phyloP scores from a whole-genome alignment of 169 alveolate species.

The Perkinsus olseni region DNA sequence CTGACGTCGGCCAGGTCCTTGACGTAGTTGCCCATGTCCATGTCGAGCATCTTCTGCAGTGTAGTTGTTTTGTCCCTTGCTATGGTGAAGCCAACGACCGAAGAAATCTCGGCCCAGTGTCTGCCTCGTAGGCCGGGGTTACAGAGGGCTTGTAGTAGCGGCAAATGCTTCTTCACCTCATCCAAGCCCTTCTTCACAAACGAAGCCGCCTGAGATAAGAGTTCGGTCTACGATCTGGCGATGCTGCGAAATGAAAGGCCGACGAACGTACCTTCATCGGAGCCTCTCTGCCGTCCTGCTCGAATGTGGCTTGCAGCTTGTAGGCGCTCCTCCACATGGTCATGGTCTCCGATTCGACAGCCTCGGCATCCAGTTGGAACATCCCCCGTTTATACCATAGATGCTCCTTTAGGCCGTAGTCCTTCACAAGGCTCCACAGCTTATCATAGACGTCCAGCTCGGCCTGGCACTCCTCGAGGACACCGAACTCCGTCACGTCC shows the following conservation, averaged over 20 bases:
- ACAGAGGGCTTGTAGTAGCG: conserved; percentile 56
- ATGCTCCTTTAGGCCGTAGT: conserved; percentile 4
- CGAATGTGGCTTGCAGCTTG: conserved; percentile 26
- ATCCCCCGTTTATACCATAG: conserved; percentile 22
- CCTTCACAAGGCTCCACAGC: neutral
- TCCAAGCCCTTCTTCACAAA: conserved; percentile 32
- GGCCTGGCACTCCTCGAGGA: neutral
- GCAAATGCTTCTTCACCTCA: conserved; percentile 47
- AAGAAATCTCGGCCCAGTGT: conserved; percentile 75
- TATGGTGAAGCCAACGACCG: conserved; percentile 56
- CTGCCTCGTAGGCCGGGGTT: conserved; percentile 72
- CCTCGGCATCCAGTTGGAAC: conserved; percentile 15
- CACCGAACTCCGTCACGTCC: neutral
- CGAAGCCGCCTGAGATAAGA: conserved; percentile 21
- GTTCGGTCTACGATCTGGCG: neutral
- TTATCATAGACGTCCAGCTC: conserved; percentile 1
- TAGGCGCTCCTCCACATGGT: conserved; percentile 28
- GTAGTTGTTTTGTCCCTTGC: conserved; percentile 56
- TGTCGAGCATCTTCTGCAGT: conserved; percentile 35
- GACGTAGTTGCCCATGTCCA: conserved; percentile 45
- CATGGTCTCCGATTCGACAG: conserved; percentile 22
- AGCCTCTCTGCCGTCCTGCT: conserved; percentile 13
- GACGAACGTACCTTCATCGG: neutral
- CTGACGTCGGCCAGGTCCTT: conserved; percentile 53
- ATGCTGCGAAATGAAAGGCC: neutral